Percentiles rank a stretch among this genome's conserved stretches.
These are phyloP conservation scores for Fragaria ananassa DNA, from an alignment of 306 rosid genomes.

Conservation along the genomic window DNA sequence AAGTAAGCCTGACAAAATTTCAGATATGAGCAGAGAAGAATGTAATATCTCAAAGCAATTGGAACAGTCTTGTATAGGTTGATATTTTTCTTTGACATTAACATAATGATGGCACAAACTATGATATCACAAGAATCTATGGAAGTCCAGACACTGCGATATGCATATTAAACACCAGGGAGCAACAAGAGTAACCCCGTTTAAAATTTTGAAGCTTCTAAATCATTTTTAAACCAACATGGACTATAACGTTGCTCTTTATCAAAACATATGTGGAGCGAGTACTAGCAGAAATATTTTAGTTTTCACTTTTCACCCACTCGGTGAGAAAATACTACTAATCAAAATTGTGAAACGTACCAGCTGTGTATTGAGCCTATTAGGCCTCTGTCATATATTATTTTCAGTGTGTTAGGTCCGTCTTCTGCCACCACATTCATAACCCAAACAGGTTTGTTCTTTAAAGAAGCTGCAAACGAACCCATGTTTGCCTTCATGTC, in stretches of 20 bases:
- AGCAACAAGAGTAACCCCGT: not conserved
- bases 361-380: conserved; percentile 83
- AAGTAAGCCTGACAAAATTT: not conserved
- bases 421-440: conserved; percentile 91
- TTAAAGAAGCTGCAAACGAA: conserved; percentile 86
- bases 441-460: conserved; percentile 85
- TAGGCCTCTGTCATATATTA: conserved; percentile 90
- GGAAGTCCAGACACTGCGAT: not conserved
- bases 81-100: not conserved
- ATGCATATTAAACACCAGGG: not conserved
- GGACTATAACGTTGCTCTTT: not conserved
- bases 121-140: not conserved
- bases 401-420: conserved; percentile 77
- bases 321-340: not conserved
- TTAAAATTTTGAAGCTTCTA: not conserved
- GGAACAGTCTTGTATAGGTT: not conserved
- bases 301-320: not conserved
- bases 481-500: conserved; percentile 97
- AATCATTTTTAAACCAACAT: not conserved
- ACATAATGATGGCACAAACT: not conserved
- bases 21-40: not conserved
- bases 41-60: not conserved
- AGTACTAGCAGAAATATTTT: not conserved
- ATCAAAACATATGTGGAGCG: not conserved
- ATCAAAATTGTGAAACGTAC: conserved; percentile 38